Evolutionary conservation across 2,329 filamentous ascomycete species (phyloP), one percentile per base, ranked within the genome.

Genomic region (Colletotrichum plurivorum): DNA sequence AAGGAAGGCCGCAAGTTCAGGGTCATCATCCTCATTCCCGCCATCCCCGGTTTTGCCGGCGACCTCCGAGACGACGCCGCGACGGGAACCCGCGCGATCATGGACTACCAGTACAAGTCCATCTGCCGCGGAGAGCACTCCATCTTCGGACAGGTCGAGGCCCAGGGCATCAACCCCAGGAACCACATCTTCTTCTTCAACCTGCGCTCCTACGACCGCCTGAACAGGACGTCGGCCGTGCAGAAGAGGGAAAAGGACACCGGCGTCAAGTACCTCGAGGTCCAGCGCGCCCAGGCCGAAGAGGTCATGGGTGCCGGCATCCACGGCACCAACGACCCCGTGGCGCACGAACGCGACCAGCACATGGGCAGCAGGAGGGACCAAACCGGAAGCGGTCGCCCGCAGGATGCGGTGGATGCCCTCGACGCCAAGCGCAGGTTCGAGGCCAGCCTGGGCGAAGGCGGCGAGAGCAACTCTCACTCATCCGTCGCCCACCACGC

Each of bases 41-140:
- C 94, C 1, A 92, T 99, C 66, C 95, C 96, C 8, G 96, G 95
- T 0, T 99, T 99, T 75, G 95, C 95, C 0, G 95, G 95, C 53
- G 95, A 98, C 76, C 85, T 99, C 36, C 86, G 95, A 65, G 90
- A 94, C 13, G 90, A 93, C 74, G 94, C 93, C 20, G 95, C 95
- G 0, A 89, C 89, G 1, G 95, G 95, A 10, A 98, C 95, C 0
- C 84, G 94, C 56, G 95, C 95, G 12, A 99, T 98, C 75, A 98
- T 99, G 94, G 95, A 98, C 78, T 98, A 97, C 76, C 96, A 98
- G 78, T 99, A 96, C 85, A 97, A 97, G 81, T 97, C 94, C 0
- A 97, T 99, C 73, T 94, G 92, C 76, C 92, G 96, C 52, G 96
- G 96, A 6, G 92, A 97, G 72, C 86, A 98, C 77, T 97, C 94